Evolutionary conservation across 2,329 filamentous ascomycete genomes (phyloP).

Genomic region (Verticillium dahliae): DNA sequence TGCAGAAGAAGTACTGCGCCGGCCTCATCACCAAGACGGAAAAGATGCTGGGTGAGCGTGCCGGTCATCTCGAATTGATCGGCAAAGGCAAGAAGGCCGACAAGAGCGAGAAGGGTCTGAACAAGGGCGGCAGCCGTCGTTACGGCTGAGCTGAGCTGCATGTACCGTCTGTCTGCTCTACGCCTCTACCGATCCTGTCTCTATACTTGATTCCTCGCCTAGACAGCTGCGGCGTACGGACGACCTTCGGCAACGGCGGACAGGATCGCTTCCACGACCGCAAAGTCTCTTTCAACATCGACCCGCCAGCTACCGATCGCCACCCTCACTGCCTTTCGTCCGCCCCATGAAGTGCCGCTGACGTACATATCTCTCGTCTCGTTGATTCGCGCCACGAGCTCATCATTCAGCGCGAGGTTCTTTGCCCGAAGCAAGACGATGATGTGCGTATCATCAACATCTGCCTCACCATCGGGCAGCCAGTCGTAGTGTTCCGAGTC

Average conservation of each 20-base stretch:
- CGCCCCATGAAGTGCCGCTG: constrained; percentile 73
- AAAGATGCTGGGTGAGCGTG: constrained; percentile 50
- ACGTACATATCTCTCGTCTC: constrained; percentile 69
- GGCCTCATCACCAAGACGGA: constrained; percentile 50
- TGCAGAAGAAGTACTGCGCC: constrained; percentile 47
- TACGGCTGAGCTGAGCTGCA: constrained; percentile 35
- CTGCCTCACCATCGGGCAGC: constrained; percentile 44
- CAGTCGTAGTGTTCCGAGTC: constrained; percentile 58
- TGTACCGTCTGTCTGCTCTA: background rate
- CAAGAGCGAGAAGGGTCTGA: constrained; percentile 28
- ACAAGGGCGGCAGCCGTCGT: constrained; percentile 45
- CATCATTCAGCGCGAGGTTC: constrained; percentile 54
- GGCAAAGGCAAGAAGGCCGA: constrained; percentile 45
- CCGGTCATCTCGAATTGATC: constrained; percentile 53
- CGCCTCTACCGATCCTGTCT: background rate
- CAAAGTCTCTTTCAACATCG: constrained; percentile 59
- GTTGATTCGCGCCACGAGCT: constrained; percentile 69
- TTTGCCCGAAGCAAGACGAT: constrained; percentile 68
- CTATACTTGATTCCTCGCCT: background rate
- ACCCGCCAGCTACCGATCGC: constrained; percentile 83
- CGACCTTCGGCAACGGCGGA: constrained; percentile 33
- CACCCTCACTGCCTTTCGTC: constrained; percentile 67
- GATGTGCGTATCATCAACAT: constrained; percentile 50
- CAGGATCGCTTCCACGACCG: constrained; percentile 59
- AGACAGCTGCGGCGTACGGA: background rate